Base-by-base conservation (phyloP, 1,284 basidiomycete species). In the Cryptococcus sp. region DNA sequence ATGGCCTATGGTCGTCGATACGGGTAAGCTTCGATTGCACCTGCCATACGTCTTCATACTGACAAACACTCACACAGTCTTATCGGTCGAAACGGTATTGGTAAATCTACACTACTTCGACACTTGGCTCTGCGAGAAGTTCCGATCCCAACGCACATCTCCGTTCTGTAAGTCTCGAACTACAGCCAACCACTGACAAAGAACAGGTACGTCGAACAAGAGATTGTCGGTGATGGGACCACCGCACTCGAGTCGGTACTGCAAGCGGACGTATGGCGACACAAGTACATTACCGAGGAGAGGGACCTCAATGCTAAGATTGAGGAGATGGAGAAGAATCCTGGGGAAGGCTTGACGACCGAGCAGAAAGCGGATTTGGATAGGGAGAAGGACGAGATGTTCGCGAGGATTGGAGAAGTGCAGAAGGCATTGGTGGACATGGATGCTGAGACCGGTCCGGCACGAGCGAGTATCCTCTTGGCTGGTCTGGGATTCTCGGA, bases 371-470 rank as follows among this genome's bases (percentile, higher is more conserved):
- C 86, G 67, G 84, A 86, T 16, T 86, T 88, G 65, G 88, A 91
- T 68, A 85, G 86, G 23, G 73, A 81, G 60, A 84, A 88, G 67
- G 95, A 99, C 70, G 95, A 98, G 66, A 84, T 93, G 1, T 86
- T 88, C 3, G 83, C 85, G 1, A 84, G 93, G 50, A 79, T 99
- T n/a, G 88, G 91, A 2, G 96, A 99, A 65, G 89, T 98, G 11
- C 96, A 99, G 73, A 82, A 89, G 54, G 85, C 90, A 55, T 81
- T 99, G 49, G 86, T 94, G 40, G 96, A 99, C 50, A 99, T 99
- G 88, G 96, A 99, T 67, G 95, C 95, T 3, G 95, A 93, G 74
- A 95, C 90, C 66, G 96, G 94, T 5, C 96, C 96, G 11, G 89
- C 92, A 5, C 82, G 96, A 61, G 96, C 96, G 19, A 93, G 93